Evolutionary conservation across 2,329 filamentous ascomycete genomes (phyloP).

Genomic region (Tolypocladium paradoxum): DNA sequence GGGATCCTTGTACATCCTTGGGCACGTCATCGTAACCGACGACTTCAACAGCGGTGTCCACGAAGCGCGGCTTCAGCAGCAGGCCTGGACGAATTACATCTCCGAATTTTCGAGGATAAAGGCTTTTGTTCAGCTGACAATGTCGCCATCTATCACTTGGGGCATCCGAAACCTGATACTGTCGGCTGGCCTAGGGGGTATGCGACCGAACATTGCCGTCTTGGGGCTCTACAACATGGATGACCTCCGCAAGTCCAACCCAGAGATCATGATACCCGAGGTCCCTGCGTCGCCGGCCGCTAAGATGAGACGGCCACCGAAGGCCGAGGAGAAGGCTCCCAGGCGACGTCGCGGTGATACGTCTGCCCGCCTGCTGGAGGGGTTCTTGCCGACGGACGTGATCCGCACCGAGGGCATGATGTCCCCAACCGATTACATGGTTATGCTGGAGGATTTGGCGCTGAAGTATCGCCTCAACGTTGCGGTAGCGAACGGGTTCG

Average conservation of each 20-base stretch:
- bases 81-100: conserved; percentile 77
- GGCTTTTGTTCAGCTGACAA: conserved; percentile 77
- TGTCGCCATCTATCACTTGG: conserved; percentile 77
- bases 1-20: conserved; percentile 72
- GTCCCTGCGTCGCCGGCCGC: conserved; percentile 25
- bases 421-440: conserved; percentile 64
- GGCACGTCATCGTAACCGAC: conserved; percentile 77
- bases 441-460: conserved; percentile 71
- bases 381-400: conserved; percentile 55
- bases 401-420: conserved; percentile 60
- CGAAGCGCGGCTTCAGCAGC: conserved; percentile 71
- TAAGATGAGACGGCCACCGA: conserved; percentile 19
- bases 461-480: conserved; percentile 73
- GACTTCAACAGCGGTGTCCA: conserved; percentile 71
- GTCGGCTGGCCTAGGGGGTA: conserved; percentile 72
- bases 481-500: conserved; percentile 73
- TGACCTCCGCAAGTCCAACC: conserved; percentile 53
- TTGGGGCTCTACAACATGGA: conserved; percentile 73
- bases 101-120: conserved; percentile 74
- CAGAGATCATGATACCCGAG: conserved; percentile 46
- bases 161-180: conserved; percentile 74
- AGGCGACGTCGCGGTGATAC: conserved; percentile 40
- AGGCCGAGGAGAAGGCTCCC: conserved; percentile 18
- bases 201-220: conserved; percentile 81
- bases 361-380: conserved; percentile 44